Conservation (phyloP, 192 early-diverging fungal species). For the Coemansia sp. region DNA sequence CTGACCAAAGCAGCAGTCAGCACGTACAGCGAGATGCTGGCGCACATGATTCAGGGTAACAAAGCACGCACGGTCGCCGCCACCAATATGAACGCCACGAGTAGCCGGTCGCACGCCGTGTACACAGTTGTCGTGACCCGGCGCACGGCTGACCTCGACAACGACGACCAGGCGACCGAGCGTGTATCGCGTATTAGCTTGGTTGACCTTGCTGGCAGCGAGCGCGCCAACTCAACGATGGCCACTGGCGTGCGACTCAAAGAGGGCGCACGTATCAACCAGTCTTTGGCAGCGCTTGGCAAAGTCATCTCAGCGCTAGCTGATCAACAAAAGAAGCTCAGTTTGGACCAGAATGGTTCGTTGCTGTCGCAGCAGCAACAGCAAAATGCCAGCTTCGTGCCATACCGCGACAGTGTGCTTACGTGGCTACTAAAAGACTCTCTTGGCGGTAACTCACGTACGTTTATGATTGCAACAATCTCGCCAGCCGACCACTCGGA, state of each 20-base stretch:
- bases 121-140: slow-evolving; percentile 76
- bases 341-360: slow-evolving; percentile 27
- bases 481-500: slow-evolving; percentile 77
- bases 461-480: slow-evolving; percentile 77
- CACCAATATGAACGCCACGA: slow-evolving; percentile 93
- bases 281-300: slow-evolving; percentile 84
- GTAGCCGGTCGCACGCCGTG: slow-evolving; percentile 85
- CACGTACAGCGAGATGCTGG: slow-evolving; percentile 66
- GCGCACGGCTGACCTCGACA: slow-evolving; percentile 39
- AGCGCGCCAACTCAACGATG: slow-evolving; percentile 83
- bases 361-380: not conserved
- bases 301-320: slow-evolving; percentile 92
- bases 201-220: slow-evolving; percentile 93
- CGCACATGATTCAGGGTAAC: slow-evolving; percentile 79
- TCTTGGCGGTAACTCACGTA: slow-evolving; percentile 81
- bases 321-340: slow-evolving; percentile 57
- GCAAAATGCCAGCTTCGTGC: slow-evolving; percentile 61
- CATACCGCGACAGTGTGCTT: slow-evolving; percentile 88
- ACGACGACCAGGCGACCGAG: slow-evolving; percentile 64
- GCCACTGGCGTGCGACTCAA: slow-evolving; percentile 81
- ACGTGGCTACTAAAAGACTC: slow-evolving; percentile 85
- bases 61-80: slow-evolving; percentile 83
- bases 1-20: slow-evolving; percentile 80
- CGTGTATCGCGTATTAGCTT: slow-evolving; percentile 78
- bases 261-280: slow-evolving; percentile 95